A percentile compares a stretch with the other conserved stretches of the same genome.
Conservation (phyloP, 1,284 basidiomycete species). For the Puccinia sorghi region DNA sequence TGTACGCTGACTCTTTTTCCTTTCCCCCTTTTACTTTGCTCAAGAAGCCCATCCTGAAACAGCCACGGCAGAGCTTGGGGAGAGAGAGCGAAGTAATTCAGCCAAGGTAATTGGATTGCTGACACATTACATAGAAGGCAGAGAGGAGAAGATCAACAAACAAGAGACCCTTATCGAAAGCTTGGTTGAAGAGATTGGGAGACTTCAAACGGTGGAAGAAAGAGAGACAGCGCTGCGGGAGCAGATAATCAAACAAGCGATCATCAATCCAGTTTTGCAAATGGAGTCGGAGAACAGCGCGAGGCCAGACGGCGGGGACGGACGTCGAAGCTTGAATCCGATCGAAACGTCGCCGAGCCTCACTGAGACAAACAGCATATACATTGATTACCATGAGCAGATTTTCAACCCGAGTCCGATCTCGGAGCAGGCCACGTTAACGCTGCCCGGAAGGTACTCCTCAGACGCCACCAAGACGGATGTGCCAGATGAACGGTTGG, state of each 20-base stretch:
- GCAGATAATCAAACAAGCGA: not conserved
- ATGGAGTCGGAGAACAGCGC: not conserved
- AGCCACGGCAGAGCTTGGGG: not conserved
- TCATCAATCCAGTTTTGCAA: not conserved
- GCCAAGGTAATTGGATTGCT: slow-evolving; percentile 12
- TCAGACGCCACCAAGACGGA: not conserved
- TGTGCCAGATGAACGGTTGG: not conserved
- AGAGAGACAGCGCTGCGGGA: not conserved
- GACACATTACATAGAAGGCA: slow-evolving; percentile 14
- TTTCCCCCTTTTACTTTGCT: not conserved
- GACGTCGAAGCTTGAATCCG: not conserved
- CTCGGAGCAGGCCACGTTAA: not conserved
- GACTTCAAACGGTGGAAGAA: slow-evolving; percentile 7
- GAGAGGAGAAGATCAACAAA: slow-evolving; percentile 6
- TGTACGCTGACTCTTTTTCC: not conserved
- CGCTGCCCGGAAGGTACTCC: not conserved
- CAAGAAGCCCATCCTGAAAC: not conserved
- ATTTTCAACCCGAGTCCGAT: not conserved
- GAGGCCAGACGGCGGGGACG: not conserved
- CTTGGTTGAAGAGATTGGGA: slow-evolving; percentile 22
- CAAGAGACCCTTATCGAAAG: slow-evolving; percentile 24
- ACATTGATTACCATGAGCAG: slow-evolving; percentile 19
- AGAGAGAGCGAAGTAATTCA: slow-evolving; percentile 1
- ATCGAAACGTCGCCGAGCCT: not conserved
- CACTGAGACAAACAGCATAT: not conserved